Evolutionary conservation across 1,139 yeast genomes (phyloP).

Genomic region (Kurtzmaniella quercitrusa): DNA sequence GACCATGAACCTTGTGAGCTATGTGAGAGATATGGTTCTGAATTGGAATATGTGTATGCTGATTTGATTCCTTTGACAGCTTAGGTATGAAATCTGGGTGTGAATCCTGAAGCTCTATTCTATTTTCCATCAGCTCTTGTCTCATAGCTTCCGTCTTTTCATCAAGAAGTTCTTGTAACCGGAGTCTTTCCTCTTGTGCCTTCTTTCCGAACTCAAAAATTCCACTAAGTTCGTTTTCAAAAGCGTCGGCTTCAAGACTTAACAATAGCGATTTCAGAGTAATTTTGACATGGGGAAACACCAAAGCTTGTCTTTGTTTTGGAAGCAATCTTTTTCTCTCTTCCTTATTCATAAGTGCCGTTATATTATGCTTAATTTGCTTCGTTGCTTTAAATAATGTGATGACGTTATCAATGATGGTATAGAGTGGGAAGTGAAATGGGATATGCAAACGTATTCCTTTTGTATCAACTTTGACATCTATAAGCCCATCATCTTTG

Average conservation of each 20-base stretch:
- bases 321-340: conserved; percentile 38
- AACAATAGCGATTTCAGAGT: conserved; percentile 32
- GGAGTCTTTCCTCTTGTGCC: conserved; percentile 33
- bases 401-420: conserved; percentile 61
- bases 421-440: conserved; percentile 60
- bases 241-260: conserved; percentile 39
- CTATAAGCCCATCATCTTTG: conserved; percentile 13
- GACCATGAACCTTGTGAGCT: not conserved
- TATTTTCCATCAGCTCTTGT: conserved; percentile 5
- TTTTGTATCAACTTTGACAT: conserved; percentile 20
- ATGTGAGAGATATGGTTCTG: not conserved
- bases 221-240: conserved; percentile 37
- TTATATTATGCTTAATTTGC: conserved; percentile 53
- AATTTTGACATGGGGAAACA: conserved; percentile 29
- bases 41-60: not conserved
- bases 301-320: conserved; percentile 23
- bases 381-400: conserved; percentile 57
- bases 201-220: conserved; percentile 36
- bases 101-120: not conserved
- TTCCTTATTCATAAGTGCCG: conserved; percentile 31
- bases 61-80: conserved; percentile 9
- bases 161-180: conserved; percentile 29
- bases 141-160: conserved; percentile 16
- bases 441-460: conserved; percentile 45
- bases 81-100: not conserved